Percentiles rank a stretch among this genome's conserved stretches.
Evolutionary conservation across 1,284 basidiomycete genomes (phyloP).

Genomic region (Irpex lacteus): DNA sequence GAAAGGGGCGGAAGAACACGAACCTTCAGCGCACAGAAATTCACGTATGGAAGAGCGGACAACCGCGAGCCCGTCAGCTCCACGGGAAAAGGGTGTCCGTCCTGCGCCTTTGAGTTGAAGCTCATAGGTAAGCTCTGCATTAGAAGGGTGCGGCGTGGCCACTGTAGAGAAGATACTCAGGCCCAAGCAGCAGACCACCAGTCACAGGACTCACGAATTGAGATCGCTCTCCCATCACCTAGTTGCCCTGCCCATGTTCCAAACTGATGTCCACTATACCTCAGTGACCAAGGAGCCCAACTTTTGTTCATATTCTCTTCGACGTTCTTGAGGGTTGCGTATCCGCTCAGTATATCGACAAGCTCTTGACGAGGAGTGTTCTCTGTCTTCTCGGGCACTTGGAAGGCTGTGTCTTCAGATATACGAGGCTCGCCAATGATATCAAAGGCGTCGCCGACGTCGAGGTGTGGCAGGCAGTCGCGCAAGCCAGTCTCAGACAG

Average conservation of each 20-base stretch:
- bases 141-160: conserved; percentile 67
- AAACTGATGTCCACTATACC: conserved; percentile 93
- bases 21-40: conserved; percentile 85
- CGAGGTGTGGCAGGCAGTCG: conserved; percentile 83
- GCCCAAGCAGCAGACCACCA: not conserved
- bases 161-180: conserved; percentile 40
- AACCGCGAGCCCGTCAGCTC: conserved; percentile 92
- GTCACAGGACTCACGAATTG: conserved; percentile 56
- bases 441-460: conserved; percentile 80
- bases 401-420: conserved; percentile 16
- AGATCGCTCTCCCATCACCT: conserved; percentile 92
- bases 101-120: conserved; percentile 95
- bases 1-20: conserved; percentile 9
- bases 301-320: conserved; percentile 36
- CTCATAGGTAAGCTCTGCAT: conserved; percentile 65
- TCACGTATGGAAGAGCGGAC: conserved; percentile 91
- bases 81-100: conserved; percentile 89
- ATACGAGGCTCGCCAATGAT: conserved; percentile 59
- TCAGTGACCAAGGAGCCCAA: conserved; percentile 86
- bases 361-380: conserved; percentile 63
- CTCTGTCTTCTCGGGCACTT: conserved; percentile 34
- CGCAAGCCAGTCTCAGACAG: conserved; percentile 63
- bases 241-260: conserved; percentile 95
- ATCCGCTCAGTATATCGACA: conserved; percentile 78
- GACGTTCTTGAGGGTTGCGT: conserved; percentile 64